Base-by-base conservation (phyloP, 1,284 basidiomycete genomes). In the Pseudozyma sp. region DNA sequence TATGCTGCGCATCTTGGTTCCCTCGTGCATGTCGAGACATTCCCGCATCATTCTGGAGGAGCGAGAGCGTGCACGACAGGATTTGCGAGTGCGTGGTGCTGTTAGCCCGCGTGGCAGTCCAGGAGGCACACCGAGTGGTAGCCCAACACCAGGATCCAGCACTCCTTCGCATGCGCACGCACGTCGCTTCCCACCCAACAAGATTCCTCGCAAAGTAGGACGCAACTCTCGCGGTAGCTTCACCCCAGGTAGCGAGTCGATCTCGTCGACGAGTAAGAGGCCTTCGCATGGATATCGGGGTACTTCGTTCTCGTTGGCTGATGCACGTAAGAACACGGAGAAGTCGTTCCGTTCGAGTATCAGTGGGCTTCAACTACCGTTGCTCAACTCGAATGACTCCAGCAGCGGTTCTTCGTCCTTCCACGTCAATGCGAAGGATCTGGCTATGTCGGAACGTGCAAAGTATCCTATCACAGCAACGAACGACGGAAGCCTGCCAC, bases 351-450 rank as follows among this genome's bases (percentile, higher is more conserved):
- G 52, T 13, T 67, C 67, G 11, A 70, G 63, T 36, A n/a, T 52
- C 14, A 67, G 59, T 51, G 67, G 40, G 9, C 11, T 75, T 11
- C 55, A 55, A n/a, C 13, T 67, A 53, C 72, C 72, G 19, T 42
- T 70, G 45, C 63, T 75, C 16, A 57, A 48, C 16, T 64, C 63
- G 36, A 67, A 63, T 48, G 73, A 70, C 40, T 65, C 64, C 12
- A 63, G 60, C 58, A 76, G 73, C 35, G 73, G 73, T 35, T 76
- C 72, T 2, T 64, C 61, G n/a, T 54, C 63, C 3, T 51, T 75
- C 53, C 72, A 63, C 19, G 39, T 64, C 45, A 67, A 60, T n/a
- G 55, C 58, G n/a, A 53, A 54, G 38, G 72, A 70, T 34, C 47
- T 55, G 52, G 39, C 61, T 56, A 75, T 67, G 68, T 62, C 63